Conservation (phyloP, 148 eudicot genomes). For the Rhododendron williamsianum region DNA sequence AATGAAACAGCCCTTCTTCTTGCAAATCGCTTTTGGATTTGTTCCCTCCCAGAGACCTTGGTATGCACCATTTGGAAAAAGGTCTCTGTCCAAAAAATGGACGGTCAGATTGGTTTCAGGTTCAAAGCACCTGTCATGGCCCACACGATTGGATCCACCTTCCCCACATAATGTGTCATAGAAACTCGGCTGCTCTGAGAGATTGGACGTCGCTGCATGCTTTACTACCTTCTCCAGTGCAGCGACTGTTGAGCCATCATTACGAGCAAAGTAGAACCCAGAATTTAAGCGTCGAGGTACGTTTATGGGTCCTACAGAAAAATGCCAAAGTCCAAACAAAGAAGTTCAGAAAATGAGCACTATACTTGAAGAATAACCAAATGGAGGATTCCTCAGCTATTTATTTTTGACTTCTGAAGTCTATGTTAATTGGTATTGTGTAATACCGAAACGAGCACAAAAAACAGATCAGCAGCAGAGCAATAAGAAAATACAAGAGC, state of each 20-base stretch:
- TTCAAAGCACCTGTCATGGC: constrained; percentile 59
- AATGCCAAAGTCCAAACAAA: constrained; percentile 2
- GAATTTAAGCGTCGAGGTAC: constrained; percentile 89
- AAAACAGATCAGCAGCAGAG: neutral
- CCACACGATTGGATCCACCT: constrained; percentile 65
- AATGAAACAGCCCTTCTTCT: constrained; percentile 54
- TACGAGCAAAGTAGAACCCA: constrained; percentile 85
- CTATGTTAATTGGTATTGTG: neutral
- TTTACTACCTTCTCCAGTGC: constrained; percentile 82
- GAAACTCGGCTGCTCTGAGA: constrained; percentile 94
- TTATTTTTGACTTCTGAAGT: neutral
- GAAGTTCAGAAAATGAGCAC: neutral
- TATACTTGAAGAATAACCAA: neutral
- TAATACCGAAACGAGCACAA: neutral
- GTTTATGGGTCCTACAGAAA: constrained; percentile 68
- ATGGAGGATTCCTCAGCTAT: neutral
- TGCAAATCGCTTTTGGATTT: constrained; percentile 49
- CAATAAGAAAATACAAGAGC: neutral
- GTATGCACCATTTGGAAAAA: constrained; percentile 93
- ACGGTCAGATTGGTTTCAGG: constrained; percentile 65
- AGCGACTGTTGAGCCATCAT: constrained; percentile 62
- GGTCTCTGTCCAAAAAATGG: constrained; percentile 68
- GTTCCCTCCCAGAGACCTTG: constrained; percentile 55
- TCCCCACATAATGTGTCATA: constrained; percentile 82
- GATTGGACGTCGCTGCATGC: constrained; percentile 71